Base-by-base conservation (phyloP, 495 filamentous ascomycete genomes). In the Tuber magnatum region DNA sequence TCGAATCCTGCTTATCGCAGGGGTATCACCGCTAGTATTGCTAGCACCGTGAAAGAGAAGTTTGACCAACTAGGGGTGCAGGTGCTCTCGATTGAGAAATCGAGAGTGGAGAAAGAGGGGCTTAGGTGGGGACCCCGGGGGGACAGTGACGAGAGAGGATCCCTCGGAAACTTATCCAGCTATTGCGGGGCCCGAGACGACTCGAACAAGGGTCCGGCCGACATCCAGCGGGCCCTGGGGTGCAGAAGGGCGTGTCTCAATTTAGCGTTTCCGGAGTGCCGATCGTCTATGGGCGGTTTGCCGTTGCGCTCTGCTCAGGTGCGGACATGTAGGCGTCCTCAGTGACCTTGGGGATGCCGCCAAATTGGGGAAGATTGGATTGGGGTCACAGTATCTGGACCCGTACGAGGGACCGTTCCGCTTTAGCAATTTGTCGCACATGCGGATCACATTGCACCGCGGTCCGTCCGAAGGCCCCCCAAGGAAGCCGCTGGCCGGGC, bases 151-250 rank as follows among this genome's bases (percentile, higher is more conserved):
- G 24, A 56, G 24, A 10, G 48, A 10, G 7, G 9, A 32, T 35
- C 28, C 51, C 44, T 72, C 5, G 70, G 38, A 39, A 75, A 69
- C 39, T 43, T 75, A 10, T 39, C 40, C 39, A 69, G 10, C 28
- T 38, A 44, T 71, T 68, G 42, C 35, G 39, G 68, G 43, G 68
- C 32, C 24, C 74, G 70, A 16, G 41, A 42, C 39, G 43, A 72
- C 41, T 32, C 8, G n/a, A 65, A 18, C 51, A 32, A 24, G 51
- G 51, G 32, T 28, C 24, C n/a, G 8, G n/a, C n/a, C n/a, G 51
- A 16, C 51, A 4, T 61, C 6, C n/a, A n/a, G 22, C 48, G n/a
- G 1, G 51, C 9, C 3, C 48, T 32, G 24, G n/a, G 22, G 5
- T 12, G 12, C 10, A 3, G 7, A 24, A 28, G 51, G 51, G 14